A percentile compares a stretch with the other conserved stretches of the same genome.
Conservation (phyloP, 2,329 filamentous ascomycete genomes). For the Madurella fahalii region DNA sequence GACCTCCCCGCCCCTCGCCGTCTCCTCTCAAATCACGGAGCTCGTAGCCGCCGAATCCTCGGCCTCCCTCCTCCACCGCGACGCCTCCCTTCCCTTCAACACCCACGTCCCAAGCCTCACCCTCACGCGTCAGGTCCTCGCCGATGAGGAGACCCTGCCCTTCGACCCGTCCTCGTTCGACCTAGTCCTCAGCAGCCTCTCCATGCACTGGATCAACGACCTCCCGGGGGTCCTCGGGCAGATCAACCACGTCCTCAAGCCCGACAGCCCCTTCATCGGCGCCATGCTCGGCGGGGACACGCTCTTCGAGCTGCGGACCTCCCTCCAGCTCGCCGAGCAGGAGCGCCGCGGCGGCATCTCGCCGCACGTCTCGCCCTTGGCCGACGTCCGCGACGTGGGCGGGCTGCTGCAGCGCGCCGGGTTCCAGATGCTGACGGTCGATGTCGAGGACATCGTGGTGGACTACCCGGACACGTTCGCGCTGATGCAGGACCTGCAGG, state of each 20-base stretch:
- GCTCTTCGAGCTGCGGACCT: constrained; percentile 87
- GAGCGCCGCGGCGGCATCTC: constrained; percentile 89
- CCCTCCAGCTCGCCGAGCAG: constrained; percentile 85
- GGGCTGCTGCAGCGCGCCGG: constrained; percentile 81
- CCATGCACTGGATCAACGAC: constrained; percentile 97
- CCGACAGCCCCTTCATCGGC: constrained; percentile 85
- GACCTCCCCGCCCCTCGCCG: constrained; percentile 61
- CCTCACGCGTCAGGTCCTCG: constrained; percentile 71
- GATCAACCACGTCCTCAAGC: constrained; percentile 82
- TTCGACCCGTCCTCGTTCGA: constrained; percentile 78
- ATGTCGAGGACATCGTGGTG: constrained; percentile 94
- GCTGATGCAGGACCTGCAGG: constrained; percentile 88
- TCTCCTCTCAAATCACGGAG: constrained; percentile 57
- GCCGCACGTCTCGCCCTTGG: constrained; percentile 84
- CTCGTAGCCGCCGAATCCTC: constrained; percentile 83
- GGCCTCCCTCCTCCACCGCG: constrained; percentile 70
- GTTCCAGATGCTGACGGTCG: constrained; percentile 94
- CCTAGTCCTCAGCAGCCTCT: constrained; percentile 82
- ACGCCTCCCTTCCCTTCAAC: constrained; percentile 72
- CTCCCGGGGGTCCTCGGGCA: constrained; percentile 79
- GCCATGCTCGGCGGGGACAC: constrained; percentile 97
- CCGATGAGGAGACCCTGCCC: constrained; percentile 68
- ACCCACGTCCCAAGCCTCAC: constrained; percentile 49
- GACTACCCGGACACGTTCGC: constrained; percentile 88
- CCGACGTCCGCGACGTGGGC: constrained; percentile 87